A percentile compares a stretch with the other conserved stretches of the same genome.
Evolutionary conservation across 495 filamentous ascomycete species (phyloP).

Genomic region (Aspergillus nanangensis): DNA sequence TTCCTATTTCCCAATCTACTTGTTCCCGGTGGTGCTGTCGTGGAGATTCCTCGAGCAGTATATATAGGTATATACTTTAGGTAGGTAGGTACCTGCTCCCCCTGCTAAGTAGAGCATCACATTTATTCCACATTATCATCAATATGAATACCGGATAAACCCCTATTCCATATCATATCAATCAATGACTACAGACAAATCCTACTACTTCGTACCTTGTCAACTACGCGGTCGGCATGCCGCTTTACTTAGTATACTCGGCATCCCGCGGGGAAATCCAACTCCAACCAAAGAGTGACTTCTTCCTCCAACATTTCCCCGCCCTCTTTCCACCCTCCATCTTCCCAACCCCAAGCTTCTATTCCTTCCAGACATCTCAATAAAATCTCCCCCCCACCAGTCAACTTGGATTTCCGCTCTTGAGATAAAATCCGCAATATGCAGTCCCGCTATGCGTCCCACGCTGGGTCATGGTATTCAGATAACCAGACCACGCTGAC

Average conservation of each 20-base stretch:
- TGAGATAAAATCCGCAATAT: constrained; percentile 27
- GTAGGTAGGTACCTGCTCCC: too few species aligned
- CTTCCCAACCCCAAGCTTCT: constrained; percentile 6
- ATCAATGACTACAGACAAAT: not conserved
- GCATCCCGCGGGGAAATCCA: constrained; percentile 2
- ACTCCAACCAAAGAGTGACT: too few species aligned
- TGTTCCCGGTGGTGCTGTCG: too few species aligned
- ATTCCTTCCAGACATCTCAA: constrained; percentile 3
- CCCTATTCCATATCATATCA: too few species aligned
- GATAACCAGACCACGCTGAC: constrained; percentile 53
- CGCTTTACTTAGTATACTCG: constrained; percentile 2
- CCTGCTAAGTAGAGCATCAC: too few species aligned
- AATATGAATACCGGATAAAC: too few species aligned
- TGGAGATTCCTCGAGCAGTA: too few species aligned
- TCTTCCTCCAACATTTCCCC: constrained; percentile 6
- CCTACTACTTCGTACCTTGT: not conserved
- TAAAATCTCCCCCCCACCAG: not conserved
- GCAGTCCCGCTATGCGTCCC: constrained; percentile 60
- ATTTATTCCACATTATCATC: too few species aligned
- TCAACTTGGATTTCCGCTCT: not conserved
- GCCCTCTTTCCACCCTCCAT: constrained; percentile 25
- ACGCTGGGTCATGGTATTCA: constrained; percentile 86
- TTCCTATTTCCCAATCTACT: too few species aligned
- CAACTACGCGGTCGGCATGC: too few species aligned
- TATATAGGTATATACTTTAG: too few species aligned